A percentile compares a stretch with the other conserved stretches of the same genome.
Conservation (phyloP, 768 basidiomycete genomes). For the Boletellus emodensis region DNA sequence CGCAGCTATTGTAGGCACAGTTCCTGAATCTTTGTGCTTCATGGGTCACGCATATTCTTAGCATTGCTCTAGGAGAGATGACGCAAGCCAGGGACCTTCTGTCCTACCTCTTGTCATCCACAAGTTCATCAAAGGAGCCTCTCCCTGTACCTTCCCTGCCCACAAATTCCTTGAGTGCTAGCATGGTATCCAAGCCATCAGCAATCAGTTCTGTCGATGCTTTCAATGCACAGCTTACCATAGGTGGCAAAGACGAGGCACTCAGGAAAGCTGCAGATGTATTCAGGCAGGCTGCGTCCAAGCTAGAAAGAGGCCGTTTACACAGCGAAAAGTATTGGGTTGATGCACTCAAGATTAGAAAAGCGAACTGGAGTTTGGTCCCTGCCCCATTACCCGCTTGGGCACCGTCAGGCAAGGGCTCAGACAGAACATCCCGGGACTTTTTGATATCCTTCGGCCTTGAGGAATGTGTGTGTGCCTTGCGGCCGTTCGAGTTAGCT, state of each 20-base stretch:
- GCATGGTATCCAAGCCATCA: constrained; percentile 62
- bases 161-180: constrained; percentile 49
- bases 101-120: constrained; percentile 48
- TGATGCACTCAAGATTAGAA: constrained; percentile 71
- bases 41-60: constrained; percentile 29
- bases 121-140: constrained; percentile 32
- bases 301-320: constrained; percentile 59
- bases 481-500: background rate
- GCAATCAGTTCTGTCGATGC: constrained; percentile 63
- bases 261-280: constrained; percentile 68
- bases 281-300: constrained; percentile 65
- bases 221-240: constrained; percentile 65
- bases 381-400: constrained; percentile 76
- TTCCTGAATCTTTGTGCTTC: background rate
- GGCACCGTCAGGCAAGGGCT: constrained; percentile 66
- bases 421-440: constrained; percentile 77
- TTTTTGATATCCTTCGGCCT: constrained; percentile 77
- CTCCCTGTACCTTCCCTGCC: constrained; percentile 28
- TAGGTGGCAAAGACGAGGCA: constrained; percentile 80
- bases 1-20: constrained; percentile 65
- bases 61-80: constrained; percentile 78
- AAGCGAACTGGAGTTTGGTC: constrained; percentile 76
- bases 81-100: constrained; percentile 71
- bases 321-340: constrained; percentile 77
- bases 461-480: constrained; percentile 65